A percentile compares a stretch with the other conserved stretches of the same genome.
phyloP scores from a whole-genome alignment of 2,329 filamentous ascomycete species.

The Pyrenochaeta sp. region DNA sequence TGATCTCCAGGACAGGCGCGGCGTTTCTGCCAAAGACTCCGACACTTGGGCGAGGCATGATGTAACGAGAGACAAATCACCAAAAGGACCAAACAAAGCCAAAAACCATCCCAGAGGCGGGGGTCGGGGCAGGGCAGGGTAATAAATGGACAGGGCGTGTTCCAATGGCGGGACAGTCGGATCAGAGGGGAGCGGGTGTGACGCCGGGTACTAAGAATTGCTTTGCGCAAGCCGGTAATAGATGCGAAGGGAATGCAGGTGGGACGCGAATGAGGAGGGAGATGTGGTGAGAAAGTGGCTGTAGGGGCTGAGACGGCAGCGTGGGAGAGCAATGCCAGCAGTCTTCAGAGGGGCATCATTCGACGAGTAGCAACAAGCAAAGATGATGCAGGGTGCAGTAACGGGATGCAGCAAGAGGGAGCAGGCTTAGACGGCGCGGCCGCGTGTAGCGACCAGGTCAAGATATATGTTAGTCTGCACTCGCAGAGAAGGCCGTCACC shows the following conservation, averaged over 20 bases:
- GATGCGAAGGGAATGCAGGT: constrained; percentile 5
- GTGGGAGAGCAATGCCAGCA: constrained; percentile 5
- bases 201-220: not conserved
- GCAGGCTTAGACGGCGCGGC: constrained; percentile 9
- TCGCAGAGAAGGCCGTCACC: constrained; percentile 2
- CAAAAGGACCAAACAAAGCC: constrained; percentile 11
- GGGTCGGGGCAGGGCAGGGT: no score
- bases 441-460: constrained; percentile 7
- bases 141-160: not conserved
- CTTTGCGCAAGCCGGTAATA: constrained; percentile 3
- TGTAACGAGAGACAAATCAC: constrained; percentile 24
- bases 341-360: not conserved
- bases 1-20: constrained; percentile 52
- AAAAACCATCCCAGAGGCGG: constrained; percentile 9
- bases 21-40: constrained; percentile 46
- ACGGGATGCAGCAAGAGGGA: no score
- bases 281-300: constrained; percentile 15
- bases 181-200: not conserved
- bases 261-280: constrained; percentile 9
- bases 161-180: constrained; percentile 3
- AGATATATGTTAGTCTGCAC: no score
- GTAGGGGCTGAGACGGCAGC: constrained; percentile 9
- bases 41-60: constrained; percentile 43
- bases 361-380: constrained; percentile 1
- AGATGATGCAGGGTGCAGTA: not conserved